These are phyloP conservation scores for Candida boidinii DNA, from an alignment of 805 yeast species.

Conservation along the genomic window DNA sequence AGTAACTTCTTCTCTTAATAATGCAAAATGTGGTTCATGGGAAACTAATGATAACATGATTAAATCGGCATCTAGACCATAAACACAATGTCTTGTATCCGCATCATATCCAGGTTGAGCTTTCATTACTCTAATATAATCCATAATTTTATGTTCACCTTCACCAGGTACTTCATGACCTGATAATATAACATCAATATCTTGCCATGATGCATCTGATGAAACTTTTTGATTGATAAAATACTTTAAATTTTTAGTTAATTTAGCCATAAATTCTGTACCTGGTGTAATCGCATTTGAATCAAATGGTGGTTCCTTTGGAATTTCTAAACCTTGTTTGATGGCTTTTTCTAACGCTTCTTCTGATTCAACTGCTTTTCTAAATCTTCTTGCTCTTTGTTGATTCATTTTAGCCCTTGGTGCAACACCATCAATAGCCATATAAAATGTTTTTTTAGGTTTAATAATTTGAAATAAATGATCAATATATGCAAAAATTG, in stretches of 20 bases:
- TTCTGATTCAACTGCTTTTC: slow-evolving; percentile 90
- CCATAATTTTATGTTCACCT: slow-evolving; percentile 98
- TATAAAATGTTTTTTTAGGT: slow-evolving; percentile 80
- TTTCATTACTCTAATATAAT: slow-evolving; percentile 84
- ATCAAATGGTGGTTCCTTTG: slow-evolving; percentile 89
- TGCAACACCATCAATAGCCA: slow-evolving; percentile 99
- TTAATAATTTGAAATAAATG: slow-evolving; percentile 81
- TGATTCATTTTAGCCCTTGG: slow-evolving; percentile 98
- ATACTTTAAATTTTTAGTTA: slow-evolving; percentile 75
- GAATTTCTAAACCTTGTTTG: slow-evolving; percentile 61
- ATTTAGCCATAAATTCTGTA: slow-evolving; percentile 91
- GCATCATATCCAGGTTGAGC: slow-evolving; percentile 83
- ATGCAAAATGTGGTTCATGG: slow-evolving; percentile 98
- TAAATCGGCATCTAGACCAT: slow-evolving; percentile 96
- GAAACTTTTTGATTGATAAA: slow-evolving; percentile 89
- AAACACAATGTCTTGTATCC: slow-evolving; percentile 91
- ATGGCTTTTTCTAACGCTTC: no score
- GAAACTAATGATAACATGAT: slow-evolving; percentile 94
- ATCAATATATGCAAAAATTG: slow-evolving; percentile 92
- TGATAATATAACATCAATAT: slow-evolving; percentile 80
- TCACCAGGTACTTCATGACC: slow-evolving; percentile 99
- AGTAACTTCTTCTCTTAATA: slow-evolving; percentile 92
- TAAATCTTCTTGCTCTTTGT: slow-evolving; percentile 87
- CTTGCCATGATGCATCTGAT: slow-evolving; percentile 89
- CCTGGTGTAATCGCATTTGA: slow-evolving; percentile 98